Evolutionary conservation across 306 rosid species (phyloP), one percentile per base, ranked within the genome.

Genomic region (Oxytropis ochrocephala): DNA sequence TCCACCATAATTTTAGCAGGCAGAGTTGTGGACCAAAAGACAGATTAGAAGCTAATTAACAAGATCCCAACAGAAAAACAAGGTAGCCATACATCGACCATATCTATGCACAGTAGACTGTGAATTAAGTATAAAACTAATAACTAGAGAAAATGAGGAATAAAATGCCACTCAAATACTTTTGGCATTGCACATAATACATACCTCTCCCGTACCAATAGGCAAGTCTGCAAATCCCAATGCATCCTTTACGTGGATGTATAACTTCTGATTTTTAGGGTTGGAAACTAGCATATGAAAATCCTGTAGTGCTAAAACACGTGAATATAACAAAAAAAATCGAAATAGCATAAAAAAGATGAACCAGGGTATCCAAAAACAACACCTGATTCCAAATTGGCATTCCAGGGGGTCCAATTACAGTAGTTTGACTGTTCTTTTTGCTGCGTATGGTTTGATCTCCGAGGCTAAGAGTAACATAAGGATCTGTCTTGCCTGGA

Each of bases 371-470:
- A 58, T 58, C 27, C 46, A 76, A 70, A 67, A 73, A 67, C 81
- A 60, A 81, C 65, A 94, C 99, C 95, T 95, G 99, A 79, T 95
- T 91, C 99, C 99, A 95, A 67, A 95, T 95, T 60, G 99, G 99
- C 88, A 88, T 84, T 69, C 97, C 99, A 16, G 99, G 99, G 49
- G 97, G 88, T 0, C 99, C 99, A 79, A 84, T 81, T 38, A 95
- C 96, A 18, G 99, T 95, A 36, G 99, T 95, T 83, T 95, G 99
- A 68, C 99, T 95, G 80, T 95, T 89, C 86, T 87, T 95, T 83
- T 95, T 95, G 83, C 99, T 95, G 51, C 88, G 89, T 78, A 95
- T 91, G 58, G 38, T 72, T 82, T 95, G 99, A 78, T 91, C 85
- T 29, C 96, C 99, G 32, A 95, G 84, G 87, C 75, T 80, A 61